phyloP scores from a whole-genome alignment of 2,329 filamentous ascomycete genomes.

The Mollisia scopiformis region DNA sequence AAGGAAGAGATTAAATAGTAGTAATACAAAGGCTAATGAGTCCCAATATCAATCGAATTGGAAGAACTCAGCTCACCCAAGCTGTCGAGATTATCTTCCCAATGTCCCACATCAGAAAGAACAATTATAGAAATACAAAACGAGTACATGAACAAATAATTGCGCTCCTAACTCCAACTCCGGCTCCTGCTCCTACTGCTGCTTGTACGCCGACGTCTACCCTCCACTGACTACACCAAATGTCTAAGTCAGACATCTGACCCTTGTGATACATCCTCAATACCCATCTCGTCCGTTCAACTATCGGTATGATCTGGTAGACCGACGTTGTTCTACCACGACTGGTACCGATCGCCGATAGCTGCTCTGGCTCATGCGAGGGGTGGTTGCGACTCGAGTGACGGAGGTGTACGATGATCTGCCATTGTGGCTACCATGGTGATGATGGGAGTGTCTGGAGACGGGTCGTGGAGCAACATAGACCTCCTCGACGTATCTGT shows the following conservation, averaged over 20 bases:
- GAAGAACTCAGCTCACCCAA: no score
- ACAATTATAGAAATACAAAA: neutral
- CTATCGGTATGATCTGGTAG: conserved; percentile 25
- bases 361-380: conserved; percentile 31
- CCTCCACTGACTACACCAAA: no score
- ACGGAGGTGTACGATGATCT: conserved; percentile 32
- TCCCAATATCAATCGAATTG: no score
- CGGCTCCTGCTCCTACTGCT: no score
- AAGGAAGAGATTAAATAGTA: no score
- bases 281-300: no score
- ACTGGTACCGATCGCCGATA: conserved; percentile 29
- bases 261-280: no score
- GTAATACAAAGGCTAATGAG: no score
- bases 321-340: conserved; percentile 29
- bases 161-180: no score
- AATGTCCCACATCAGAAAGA: neutral
- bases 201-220: no score
- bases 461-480: conserved; percentile 32
- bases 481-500: conserved; percentile 32
- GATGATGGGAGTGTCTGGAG: conserved; percentile 28
- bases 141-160: neutral
- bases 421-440: conserved; percentile 18
- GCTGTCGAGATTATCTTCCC: neutral
- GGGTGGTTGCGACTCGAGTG: conserved; percentile 24
- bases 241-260: no score